Base-by-base conservation (phyloP, 2,329 filamentous ascomycete genomes). In the Penicillium sp. region DNA sequence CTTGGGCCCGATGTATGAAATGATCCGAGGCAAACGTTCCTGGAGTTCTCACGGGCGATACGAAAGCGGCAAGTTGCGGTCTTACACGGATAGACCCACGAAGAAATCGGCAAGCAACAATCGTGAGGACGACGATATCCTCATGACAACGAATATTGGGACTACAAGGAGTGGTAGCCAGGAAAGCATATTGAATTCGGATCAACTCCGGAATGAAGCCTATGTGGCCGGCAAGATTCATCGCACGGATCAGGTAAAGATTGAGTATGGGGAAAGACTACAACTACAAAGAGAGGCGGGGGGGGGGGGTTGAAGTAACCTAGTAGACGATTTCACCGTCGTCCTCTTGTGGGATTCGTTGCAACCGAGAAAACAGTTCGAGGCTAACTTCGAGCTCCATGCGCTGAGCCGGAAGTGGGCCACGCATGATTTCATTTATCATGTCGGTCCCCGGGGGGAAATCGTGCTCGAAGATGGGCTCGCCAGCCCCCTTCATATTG, bases 1-100 rank as follows among this genome's bases (percentile, higher is more conserved):
- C 33, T 63, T 75, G 1, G 65, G 65, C 21, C 73, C 73, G 2
- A 56, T 74, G 1, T 59, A 72, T 43, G 75, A 75, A 48, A 53
- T 68, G 1, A 53, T 65, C 21, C 60, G 63, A 21, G 60, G 66
- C 3, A 62, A 58, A 15, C 61, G 65, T 61, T 50, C 57, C 15
- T 53, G 59, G n/a, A 54, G 54, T 38, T 64, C 66, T 1, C 58
- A 65, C 47, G 10, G 62, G 61, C 27, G 27, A 35, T 52, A 43
- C 8, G n/a, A 44, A 1, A 52, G 35, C 19, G 7, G 27, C 15
- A 52, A 44, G 15, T n/a, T 44, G 12, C 38, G 19, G 10, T 35
- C 49, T 13, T 35, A 44, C 7, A 43, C 38, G 38, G 49, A 43
- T 17, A 29, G 38, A 9, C 49, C 49, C 7, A 25, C 12, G 8